A percentile compares a stretch with the other conserved stretches of the same genome.
These are phyloP conservation scores for Hydrangea macrophylla DNA, from an alignment of 148 eudicot species.

Conservation along the genomic window DNA sequence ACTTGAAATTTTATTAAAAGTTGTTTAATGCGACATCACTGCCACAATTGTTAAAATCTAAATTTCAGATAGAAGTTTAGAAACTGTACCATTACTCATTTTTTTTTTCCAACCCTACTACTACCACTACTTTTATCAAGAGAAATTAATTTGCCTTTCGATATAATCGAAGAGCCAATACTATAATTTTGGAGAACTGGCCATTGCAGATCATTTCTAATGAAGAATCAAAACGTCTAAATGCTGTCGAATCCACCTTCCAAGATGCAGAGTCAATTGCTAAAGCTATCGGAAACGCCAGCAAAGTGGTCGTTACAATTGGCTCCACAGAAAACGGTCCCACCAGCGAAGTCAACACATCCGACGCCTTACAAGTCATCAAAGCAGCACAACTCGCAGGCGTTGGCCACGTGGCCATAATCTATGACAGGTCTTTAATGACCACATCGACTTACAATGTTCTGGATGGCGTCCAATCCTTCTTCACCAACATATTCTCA, in stretches of 20 bases:
- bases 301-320: constrained; percentile 83
- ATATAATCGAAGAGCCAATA: too few species aligned
- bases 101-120: too few species aligned
- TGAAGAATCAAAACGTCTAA: constrained; percentile 80
- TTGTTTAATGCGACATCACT: too few species aligned
- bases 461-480: constrained; percentile 64
- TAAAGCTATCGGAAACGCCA: constrained; percentile 87
- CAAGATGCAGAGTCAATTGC: constrained; percentile 77
- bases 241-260: constrained; percentile 80
- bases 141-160: too few species aligned
- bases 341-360: constrained; percentile 40
- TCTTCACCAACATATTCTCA: constrained; percentile 72
- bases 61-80: too few species aligned
- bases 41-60: too few species aligned
- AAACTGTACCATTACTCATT: too few species aligned
- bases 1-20: too few species aligned
- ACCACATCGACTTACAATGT: constrained; percentile 53
- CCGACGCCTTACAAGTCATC: constrained; percentile 69
- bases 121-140: too few species aligned
- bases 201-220: constrained; percentile 70
- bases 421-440: constrained; percentile 44
- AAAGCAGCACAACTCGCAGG: constrained; percentile 82
- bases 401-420: constrained; percentile 70
- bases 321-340: constrained; percentile 75
- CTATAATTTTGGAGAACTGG: too few species aligned